Conservation (phyloP, 2,329 filamentous ascomycete species). For the Colletotrichum sp. region DNA sequence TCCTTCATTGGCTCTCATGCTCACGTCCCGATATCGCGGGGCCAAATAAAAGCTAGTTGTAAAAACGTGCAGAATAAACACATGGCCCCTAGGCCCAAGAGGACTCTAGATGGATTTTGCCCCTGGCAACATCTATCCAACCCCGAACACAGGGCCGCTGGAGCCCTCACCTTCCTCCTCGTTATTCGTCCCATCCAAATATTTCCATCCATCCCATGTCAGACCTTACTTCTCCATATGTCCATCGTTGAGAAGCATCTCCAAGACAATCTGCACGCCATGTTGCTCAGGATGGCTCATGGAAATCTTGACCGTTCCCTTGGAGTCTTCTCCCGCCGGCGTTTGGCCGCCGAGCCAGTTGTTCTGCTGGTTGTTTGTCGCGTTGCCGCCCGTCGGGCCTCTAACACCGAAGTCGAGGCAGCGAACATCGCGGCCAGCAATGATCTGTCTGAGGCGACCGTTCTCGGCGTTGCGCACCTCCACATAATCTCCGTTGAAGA, state of each 20-base stretch:
- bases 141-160: not conserved
- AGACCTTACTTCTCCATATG: conserved; percentile 57
- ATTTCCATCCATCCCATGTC: not conserved
- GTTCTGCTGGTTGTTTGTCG: conserved; percentile 29
- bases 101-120: not conserved
- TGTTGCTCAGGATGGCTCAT: conserved; percentile 93
- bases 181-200: not conserved
- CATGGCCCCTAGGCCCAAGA: not conserved
- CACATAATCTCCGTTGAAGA: conserved; percentile 96
- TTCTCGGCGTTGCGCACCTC: conserved; percentile 98
- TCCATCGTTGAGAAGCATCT: conserved; percentile 91
- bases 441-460: conserved; percentile 90
- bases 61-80: not conserved
- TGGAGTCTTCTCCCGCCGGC: conserved; percentile 51
- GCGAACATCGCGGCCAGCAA: conserved; percentile 85
- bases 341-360: conserved; percentile 34
- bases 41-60: not conserved
- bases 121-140: not conserved
- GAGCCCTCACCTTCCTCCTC: not conserved
- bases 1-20: not conserved
- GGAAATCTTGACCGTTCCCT: conserved; percentile 87
- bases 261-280: conserved; percentile 85
- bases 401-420: conserved; percentile 86
- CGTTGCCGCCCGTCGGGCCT: conserved; percentile 60
- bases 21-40: not conserved